phyloP scores from a whole-genome alignment of 192 early-diverging fungal species.

The Mycoemilia scoparia region DNA sequence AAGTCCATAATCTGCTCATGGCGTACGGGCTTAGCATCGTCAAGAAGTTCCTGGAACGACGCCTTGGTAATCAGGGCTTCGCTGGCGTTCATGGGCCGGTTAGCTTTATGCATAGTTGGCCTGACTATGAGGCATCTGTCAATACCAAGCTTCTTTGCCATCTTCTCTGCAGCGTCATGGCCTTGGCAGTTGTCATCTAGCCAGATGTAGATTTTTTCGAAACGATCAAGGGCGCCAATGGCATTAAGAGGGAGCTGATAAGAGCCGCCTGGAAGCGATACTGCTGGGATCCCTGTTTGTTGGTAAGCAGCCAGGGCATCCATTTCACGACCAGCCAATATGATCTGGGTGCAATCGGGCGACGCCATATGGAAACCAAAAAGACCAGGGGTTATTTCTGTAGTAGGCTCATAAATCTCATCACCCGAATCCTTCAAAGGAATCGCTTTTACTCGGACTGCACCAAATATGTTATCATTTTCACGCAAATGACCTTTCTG shows the following conservation, averaged over 20 bases:
- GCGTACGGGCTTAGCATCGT: conserved; percentile 24
- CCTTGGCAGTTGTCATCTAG: conserved; percentile 48
- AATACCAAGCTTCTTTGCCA: conserved; percentile 45
- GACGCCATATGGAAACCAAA: conserved; percentile 43
- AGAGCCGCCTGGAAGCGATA: conserved; percentile 32
- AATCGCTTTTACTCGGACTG: conserved; percentile 33
- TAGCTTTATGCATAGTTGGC: conserved; percentile 15
- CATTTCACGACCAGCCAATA: conserved; percentile 41
- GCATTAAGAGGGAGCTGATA: conserved; percentile 39
- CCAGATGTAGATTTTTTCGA: conserved; percentile 47
- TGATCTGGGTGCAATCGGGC: conserved; percentile 20
- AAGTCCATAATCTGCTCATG: conserved; percentile 53
- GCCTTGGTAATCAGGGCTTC: conserved; percentile 27
- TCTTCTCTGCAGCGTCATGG: conserved; percentile 32
- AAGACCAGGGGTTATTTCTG: conserved; percentile 29
- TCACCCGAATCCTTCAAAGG: conserved; percentile 18
- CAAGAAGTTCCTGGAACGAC: conserved; percentile 23
- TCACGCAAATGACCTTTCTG: neutral
- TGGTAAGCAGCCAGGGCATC: conserved; percentile 50
- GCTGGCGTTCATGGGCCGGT: conserved; percentile 34
- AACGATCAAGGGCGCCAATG: conserved; percentile 41
- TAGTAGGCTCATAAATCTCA: conserved; percentile 33
- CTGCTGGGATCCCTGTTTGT: conserved; percentile 37
- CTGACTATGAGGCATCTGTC: conserved; percentile 38
- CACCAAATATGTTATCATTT: conserved; percentile 4